A percentile compares a stretch with the other conserved stretches of the same genome.
Evolutionary conservation across 75 land plant genomes (phyloP).

Genomic region (Selaginella tamariscina): DNA sequence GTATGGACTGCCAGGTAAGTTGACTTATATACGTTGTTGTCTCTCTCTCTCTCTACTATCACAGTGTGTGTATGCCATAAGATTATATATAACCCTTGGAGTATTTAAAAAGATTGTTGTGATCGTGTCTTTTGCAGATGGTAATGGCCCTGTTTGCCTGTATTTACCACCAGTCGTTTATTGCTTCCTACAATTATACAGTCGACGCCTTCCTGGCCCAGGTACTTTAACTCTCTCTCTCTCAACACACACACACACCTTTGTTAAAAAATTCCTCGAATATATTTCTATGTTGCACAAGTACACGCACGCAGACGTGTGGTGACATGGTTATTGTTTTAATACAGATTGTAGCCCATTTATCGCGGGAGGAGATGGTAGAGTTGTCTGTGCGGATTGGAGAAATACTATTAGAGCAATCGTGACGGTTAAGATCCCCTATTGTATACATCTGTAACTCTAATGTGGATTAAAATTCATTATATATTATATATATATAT

Average conservation of each 20-base stretch:
- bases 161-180: slow-evolving; percentile 89
- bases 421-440: too few species aligned
- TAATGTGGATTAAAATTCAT: too few species aligned
- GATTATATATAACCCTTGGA: background rate
- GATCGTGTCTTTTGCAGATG: slow-evolving; percentile 48
- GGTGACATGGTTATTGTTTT: background rate
- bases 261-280: background rate
- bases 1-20: slow-evolving; percentile 97
- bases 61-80: background rate
- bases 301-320: too few species aligned
- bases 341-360: slow-evolving; percentile 53
- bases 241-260: background rate
- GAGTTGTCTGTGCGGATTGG: background rate
- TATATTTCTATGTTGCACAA: too few species aligned
- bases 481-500: too few species aligned
- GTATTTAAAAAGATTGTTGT: background rate
- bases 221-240: slow-evolving; percentile 28
- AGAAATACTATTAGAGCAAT: background rate
- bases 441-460: too few species aligned
- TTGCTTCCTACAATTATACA: slow-evolving; percentile 46
- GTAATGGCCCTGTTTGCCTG: slow-evolving; percentile 99
- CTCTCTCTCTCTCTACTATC: slow-evolving; percentile 1
- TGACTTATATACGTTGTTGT: background rate
- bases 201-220: slow-evolving; percentile 68
- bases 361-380: slow-evolving; percentile 43